Percentiles rank a stretch among this genome's conserved stretches.
phyloP scores from a whole-genome alignment of 2,329 filamentous ascomycete species.

The Arthrinium phaeospermum region DNA sequence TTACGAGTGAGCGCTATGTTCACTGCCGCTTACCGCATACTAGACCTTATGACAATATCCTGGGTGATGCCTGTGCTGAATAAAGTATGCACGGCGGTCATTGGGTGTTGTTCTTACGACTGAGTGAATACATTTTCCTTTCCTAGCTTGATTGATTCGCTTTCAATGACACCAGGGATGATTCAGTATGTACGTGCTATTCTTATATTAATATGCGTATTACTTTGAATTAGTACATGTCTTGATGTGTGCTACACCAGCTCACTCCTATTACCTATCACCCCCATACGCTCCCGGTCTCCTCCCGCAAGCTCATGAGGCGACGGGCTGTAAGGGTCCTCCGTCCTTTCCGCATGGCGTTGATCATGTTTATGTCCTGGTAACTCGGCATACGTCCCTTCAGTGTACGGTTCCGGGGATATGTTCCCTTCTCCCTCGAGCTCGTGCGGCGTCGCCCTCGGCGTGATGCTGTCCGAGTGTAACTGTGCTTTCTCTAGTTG shows the following conservation, averaged over 20 bases:
- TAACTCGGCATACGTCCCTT: background rate
- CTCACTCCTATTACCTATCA: conserved; percentile 7
- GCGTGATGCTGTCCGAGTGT: background rate
- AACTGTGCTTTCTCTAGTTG: background rate
- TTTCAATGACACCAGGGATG: background rate
- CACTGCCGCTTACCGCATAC: too few species aligned
- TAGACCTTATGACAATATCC: too few species aligned
- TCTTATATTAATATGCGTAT: background rate
- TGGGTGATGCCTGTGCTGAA: too few species aligned
- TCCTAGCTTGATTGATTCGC: background rate
- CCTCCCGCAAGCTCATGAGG: background rate
- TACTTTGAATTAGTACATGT: background rate
- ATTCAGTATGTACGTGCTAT: background rate
- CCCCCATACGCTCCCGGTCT: background rate
- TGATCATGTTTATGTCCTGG: background rate
- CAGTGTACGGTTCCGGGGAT: background rate
- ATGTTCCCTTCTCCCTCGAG: background rate
- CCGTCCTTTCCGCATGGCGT: background rate
- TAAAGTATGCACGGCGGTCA: too few species aligned
- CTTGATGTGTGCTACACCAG: background rate
- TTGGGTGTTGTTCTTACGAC: background rate
- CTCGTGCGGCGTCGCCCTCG: background rate
- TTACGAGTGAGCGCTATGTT: too few species aligned
- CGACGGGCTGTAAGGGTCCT: background rate
- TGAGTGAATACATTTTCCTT: too few species aligned